Evolutionary conservation across 345 rosid genomes (phyloP).

Genomic region (sweet orange (Citrus sinensis)): DNA sequence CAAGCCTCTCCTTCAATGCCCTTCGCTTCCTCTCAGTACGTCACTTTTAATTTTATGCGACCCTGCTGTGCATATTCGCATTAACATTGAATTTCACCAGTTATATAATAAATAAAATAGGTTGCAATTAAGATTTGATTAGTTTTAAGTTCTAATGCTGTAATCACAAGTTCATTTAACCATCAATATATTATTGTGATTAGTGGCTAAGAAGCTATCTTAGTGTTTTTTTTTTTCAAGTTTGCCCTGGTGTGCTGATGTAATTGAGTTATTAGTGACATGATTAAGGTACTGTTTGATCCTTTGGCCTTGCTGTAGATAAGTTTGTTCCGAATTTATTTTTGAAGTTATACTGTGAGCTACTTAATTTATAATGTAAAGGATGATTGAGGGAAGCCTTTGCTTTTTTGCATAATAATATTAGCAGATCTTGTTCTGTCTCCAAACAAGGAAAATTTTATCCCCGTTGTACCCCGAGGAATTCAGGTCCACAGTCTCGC

Average conservation of each 20-base stretch:
- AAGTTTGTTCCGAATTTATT: background rate
- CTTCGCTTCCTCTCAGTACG: constrained; percentile 79
- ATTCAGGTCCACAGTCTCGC: constrained; percentile 86
- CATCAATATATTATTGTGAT: background rate
- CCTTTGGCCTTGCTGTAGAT: background rate
- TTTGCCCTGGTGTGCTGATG: background rate
- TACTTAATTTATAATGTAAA: background rate
- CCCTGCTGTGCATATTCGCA: background rate
- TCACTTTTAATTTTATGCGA: background rate
- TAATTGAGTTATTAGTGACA: background rate
- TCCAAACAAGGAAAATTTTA: constrained; percentile 76
- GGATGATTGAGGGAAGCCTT: background rate
- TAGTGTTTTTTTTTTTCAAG: no score
- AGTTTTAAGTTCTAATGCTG: background rate
- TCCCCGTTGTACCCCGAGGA: constrained; percentile 79
- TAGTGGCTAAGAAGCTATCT: background rate
- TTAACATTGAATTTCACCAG: background rate
- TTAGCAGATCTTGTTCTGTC: constrained; percentile 55
- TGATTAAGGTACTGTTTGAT: background rate
- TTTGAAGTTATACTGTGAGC: background rate
- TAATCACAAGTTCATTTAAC: background rate
- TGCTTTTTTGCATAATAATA: background rate
- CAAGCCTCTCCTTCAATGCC: constrained; percentile 64
- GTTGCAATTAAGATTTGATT: background rate
- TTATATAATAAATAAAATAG: background rate